A percentile compares a stretch with the other conserved stretches of the same genome.
Evolutionary conservation across 148 eudicot genomes (phyloP).

Genomic region (Euryodendron excelsum): DNA sequence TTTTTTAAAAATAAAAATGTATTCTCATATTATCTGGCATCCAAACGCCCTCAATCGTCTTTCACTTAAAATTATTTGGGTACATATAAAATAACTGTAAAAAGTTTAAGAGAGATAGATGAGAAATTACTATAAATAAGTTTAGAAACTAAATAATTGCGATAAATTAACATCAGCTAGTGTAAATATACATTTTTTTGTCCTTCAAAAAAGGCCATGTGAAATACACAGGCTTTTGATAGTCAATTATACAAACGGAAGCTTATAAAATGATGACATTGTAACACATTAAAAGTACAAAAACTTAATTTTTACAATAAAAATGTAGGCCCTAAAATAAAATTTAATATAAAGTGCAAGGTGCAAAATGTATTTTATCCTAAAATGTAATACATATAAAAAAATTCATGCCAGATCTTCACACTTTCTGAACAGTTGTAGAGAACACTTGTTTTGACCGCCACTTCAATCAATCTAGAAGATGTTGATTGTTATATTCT

Average conservation of each 20-base stretch:
- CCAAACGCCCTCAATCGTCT: too few species aligned
- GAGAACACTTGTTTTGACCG: not conserved
- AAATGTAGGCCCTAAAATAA: too few species aligned
- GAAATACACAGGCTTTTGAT: not conserved
- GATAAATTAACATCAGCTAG: not conserved
- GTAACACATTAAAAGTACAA: too few species aligned
- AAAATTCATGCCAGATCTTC: not conserved
- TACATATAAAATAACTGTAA: not conserved
- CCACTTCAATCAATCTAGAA: not conserved
- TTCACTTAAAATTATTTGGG: too few species aligned
- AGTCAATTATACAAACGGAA: too few species aligned
- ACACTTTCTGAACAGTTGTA: not conserved
- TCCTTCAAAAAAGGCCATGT: not conserved
- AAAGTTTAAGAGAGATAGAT: not conserved
- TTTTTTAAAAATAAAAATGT: too few species aligned
- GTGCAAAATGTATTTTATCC: too few species aligned
- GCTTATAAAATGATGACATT: too few species aligned
- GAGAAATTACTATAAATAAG: not conserved
- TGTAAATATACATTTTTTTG: not conserved
- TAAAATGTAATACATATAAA: not conserved
- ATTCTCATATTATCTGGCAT: too few species aligned
- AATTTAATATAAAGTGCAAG: too few species aligned
- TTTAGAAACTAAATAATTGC: too few species aligned
- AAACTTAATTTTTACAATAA: too few species aligned
- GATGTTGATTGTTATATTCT: not conserved